phyloP scores from a whole-genome alignment of 2,329 filamentous ascomycete genomes.

The Trichophaea hybrida region DNA sequence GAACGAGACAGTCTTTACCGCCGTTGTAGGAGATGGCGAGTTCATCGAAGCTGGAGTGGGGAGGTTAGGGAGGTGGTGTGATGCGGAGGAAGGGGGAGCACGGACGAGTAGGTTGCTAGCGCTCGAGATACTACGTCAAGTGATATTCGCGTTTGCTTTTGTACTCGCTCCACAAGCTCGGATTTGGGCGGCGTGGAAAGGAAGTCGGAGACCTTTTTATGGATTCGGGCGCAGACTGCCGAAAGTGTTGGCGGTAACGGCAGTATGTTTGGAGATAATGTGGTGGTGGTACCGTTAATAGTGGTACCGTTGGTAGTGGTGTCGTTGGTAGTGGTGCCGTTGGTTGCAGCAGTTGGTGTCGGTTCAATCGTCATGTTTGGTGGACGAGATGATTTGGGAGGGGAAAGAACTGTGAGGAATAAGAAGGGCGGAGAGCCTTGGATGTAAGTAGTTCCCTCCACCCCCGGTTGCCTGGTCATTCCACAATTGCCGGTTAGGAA shows the following conservation, averaged over 20 bases:
- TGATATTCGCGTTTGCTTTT: slow-evolving; percentile 58
- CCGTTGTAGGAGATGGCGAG: slow-evolving; percentile 92
- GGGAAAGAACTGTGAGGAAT: too few species aligned
- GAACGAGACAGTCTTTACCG: slow-evolving; percentile 91
- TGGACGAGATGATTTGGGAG: too few species aligned
- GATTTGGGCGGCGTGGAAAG: slow-evolving; percentile 45
- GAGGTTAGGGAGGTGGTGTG: background rate
- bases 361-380: too few species aligned
- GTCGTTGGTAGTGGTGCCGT: background rate
- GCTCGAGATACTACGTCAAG: slow-evolving; percentile 62
- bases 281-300: background rate
- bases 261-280: background rate
- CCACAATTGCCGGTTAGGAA: too few species aligned
- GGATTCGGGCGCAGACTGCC: slow-evolving; percentile 39
- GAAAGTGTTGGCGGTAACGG: background rate
- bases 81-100: slow-evolving; percentile 5
- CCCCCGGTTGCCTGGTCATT: too few species aligned
- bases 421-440: too few species aligned
- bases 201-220: slow-evolving; percentile 49
- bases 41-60: slow-evolving; percentile 47
- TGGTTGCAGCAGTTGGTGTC: background rate
- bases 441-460: too few species aligned
- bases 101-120: slow-evolving; percentile 53
- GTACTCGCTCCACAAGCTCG: slow-evolving; percentile 47
- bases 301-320: background rate